These are phyloP conservation scores for Millerozyma acaciae DNA, from an alignment of 805 yeast species.

Conservation along the genomic window DNA sequence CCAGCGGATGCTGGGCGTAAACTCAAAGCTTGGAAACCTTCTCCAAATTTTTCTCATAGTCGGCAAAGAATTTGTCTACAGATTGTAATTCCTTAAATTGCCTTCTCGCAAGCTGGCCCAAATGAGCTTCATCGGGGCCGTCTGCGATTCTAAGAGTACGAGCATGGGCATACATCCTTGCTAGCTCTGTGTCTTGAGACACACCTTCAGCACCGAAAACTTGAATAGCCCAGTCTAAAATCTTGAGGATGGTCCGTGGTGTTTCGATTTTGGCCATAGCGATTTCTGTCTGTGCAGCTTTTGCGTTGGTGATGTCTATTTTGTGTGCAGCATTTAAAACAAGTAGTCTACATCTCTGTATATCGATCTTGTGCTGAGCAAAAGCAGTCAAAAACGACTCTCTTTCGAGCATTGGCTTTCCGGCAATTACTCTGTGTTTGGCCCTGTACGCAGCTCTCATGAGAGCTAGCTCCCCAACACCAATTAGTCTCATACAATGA, in stretches of 20 bases:
- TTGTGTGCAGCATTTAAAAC: constrained; percentile 60
- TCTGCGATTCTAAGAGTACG: constrained; percentile 63
- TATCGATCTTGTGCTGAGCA: constrained; percentile 51
- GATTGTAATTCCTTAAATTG: constrained; percentile 35
- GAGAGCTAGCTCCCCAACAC: constrained; percentile 57
- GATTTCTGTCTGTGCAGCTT: constrained; percentile 52
- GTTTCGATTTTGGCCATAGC: constrained; percentile 62
- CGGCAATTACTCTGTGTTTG: constrained; percentile 49
- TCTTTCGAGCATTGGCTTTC: constrained; percentile 45
- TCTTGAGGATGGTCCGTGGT: constrained; percentile 49
- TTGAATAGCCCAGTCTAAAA: constrained; percentile 62
- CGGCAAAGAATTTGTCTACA: constrained; percentile 34
- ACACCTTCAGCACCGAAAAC: constrained; percentile 65
- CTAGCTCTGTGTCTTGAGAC: constrained; percentile 56
- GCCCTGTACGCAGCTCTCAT: constrained; percentile 48
- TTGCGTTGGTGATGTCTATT: constrained; percentile 51
- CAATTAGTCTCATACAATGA: constrained; percentile 64
- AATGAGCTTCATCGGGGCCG: constrained; percentile 68
- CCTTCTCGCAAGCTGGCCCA: constrained; percentile 51
- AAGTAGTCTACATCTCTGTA: constrained; percentile 50
- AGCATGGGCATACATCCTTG: constrained; percentile 47
- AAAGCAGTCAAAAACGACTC: constrained; percentile 47
- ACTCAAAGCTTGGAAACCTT: constrained; percentile 25
- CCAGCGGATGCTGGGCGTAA: no score
- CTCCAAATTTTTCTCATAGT: constrained; percentile 14